Evolutionary conservation across 2,329 filamentous ascomycete genomes (phyloP), one percentile per base, ranked within the genome.

Genomic region (Arthrobotrys entomopaga): DNA sequence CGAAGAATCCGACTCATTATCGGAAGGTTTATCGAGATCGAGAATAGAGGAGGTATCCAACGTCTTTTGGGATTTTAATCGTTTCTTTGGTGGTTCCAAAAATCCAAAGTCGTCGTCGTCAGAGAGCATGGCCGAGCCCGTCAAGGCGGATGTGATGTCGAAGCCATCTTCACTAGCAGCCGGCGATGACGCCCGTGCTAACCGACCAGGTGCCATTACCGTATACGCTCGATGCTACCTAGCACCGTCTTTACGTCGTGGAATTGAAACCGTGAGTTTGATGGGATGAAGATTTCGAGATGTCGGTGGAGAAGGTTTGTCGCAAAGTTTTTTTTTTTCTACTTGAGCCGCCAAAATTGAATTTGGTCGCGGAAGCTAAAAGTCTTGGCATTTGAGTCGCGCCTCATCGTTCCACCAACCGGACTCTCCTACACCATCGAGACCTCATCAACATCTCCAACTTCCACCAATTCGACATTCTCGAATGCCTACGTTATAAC

Each of bases 131-230:
- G 90, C 89, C 75, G 86, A 89, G 19, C 76, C 77, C 20, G 75
- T 77, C 22, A 79, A 76, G 3, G 77, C 77, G 26, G 75, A 74
- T 7, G 92, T 88, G 61, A 99, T 97, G 80, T 99, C 95, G 79
- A 96, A 88, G 80, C 97, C 95, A 77, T 89, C 91, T 82, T 98
- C 94, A 57, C 94, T 98, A 70, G 87, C 85, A 56, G 92, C 88
- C 72, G 94, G 95, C 49, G 95, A 98, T 67, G 86, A 86, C 79
- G 87, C 88, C 79, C 91, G 89, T 81, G 85, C 85, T 82, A 86
- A 86, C 92, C 59, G 58, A 50, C 53, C 40, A 38, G 71, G 59
- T 48, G 71, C 65, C 70, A 74, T 74, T 40, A 20, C 38, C 42
- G 10, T 65, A 34, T 20, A 11, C 38, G 15, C n/a, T 46, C 42